Evolutionary conservation across 2,329 filamentous ascomycete species (phyloP), one percentile per base, ranked within the genome.

Genomic region (Trichophyton equinum): DNA sequence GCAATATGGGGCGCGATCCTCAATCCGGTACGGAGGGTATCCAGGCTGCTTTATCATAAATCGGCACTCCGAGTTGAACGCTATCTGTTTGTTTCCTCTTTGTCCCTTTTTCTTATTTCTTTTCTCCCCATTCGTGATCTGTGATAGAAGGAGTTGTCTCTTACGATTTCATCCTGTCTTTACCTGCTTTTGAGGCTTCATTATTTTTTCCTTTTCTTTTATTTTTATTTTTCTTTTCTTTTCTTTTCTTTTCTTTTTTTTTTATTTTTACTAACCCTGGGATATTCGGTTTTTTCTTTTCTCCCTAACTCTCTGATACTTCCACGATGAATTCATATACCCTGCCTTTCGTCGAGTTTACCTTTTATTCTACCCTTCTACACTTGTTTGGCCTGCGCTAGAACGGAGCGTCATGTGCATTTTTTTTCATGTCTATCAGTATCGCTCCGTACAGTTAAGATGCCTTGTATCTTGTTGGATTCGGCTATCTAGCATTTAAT

Each of bases 401-500:
- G 36, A 42, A 25, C 11, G 40, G 36, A 42, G 36, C 36, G 13
- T 36, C 33, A 58, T 44, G 15, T 46, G 22, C 56, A 44, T 57
- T 42, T 36, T 38, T 38, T 36, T 13, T 42, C 53, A 38, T 38
- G 36, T 57, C 53, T 22, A 57, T 40, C 53, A 46, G 38, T 18
- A 58, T 44, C 40, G 40, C 40, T 44, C 40, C 40, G 40, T 25
- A 44, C 40, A 44, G 56, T 20, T n/a, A 46, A n/a, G 56, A 55
- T 55, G 8, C 49, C n/a, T 55, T 27, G 49, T 55, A 55, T 55
- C 49, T 36, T 55, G 18, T 55, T 27, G 33, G 25, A 36, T 55
- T 55, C 49, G 49, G 49, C 49, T 55, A 55, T 36, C 49, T 55
- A 55, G 49, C 49, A 33, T 55, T 36, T 55, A 55, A 55, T 55